phyloP scores from a whole-genome alignment of 805 yeast species.

The Wickerhamomyces bisporus region DNA sequence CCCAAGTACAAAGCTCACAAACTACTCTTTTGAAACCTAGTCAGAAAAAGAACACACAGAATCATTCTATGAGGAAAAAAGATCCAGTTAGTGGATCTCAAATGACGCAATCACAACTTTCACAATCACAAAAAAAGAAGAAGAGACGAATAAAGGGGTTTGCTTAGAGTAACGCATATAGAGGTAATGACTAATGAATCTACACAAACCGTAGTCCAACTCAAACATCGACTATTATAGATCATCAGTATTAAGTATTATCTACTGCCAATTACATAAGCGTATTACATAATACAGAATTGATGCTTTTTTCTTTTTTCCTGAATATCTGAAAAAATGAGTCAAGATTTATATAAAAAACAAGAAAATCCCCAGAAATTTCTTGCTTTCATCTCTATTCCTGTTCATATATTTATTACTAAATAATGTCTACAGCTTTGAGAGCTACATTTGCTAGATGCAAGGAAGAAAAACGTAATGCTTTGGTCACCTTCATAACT shows the following conservation, averaged over 20 bases:
- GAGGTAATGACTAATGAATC: neutral
- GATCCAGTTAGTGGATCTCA: neutral
- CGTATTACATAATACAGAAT: too few relatives aligned
- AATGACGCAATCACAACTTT: neutral
- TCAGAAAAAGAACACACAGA: too few relatives aligned
- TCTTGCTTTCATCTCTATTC: too few relatives aligned
- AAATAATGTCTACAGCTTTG: slow-evolving; percentile 40
- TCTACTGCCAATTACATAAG: too few relatives aligned
- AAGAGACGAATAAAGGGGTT: slow-evolving; percentile 20
- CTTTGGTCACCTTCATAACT: slow-evolving; percentile 86
- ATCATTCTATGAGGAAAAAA: neutral
- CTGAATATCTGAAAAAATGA: too few relatives aligned
- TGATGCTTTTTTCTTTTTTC: too few relatives aligned
- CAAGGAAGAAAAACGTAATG: slow-evolving; percentile 67
- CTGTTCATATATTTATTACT: too few relatives aligned
- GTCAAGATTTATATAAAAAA: too few relatives aligned
- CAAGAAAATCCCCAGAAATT: too few relatives aligned
- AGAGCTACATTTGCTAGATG: slow-evolving; percentile 58
- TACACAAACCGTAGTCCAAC: too few relatives aligned
- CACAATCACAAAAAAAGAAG: slow-evolving; percentile 6
- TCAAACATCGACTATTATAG: too few relatives aligned
- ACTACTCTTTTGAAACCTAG: slow-evolving; percentile 1
- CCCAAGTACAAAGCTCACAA: slow-evolving; percentile 3
- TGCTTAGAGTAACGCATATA: slow-evolving; percentile 7
- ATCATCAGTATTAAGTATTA: too few relatives aligned